A percentile compares a stretch with the other conserved stretches of the same genome.
Conservation (phyloP, 108 stramenopile genomes). For the Parietichytrium sp. region DNA sequence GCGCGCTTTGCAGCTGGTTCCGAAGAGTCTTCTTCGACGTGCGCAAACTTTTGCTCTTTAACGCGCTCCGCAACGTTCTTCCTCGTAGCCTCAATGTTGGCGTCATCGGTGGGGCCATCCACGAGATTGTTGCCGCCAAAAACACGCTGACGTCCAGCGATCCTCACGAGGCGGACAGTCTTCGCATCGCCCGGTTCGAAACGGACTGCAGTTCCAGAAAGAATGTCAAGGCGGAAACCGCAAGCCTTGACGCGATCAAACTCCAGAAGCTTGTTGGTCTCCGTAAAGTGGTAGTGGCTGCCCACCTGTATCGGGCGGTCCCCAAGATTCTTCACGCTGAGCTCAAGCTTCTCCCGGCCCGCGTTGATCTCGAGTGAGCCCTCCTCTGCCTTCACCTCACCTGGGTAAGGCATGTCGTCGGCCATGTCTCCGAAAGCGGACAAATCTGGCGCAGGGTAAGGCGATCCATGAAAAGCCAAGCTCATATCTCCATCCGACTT, state of each 20-base stretch:
- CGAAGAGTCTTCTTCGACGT: conserved; percentile 35
- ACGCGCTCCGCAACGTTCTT: conserved; percentile 57
- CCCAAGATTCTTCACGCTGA: conserved; percentile 87
- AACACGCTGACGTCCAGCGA: conserved; percentile 72
- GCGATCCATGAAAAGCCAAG: conserved; percentile 82
- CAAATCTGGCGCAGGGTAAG: conserved; percentile 76
- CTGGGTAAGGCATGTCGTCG: conserved; percentile 42
- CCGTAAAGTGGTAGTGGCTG: conserved; percentile 73
- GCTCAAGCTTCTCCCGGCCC: conserved; percentile 64
- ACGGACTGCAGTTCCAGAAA: conserved; percentile 84
- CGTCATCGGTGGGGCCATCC: conserved; percentile 54
- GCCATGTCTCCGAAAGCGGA: conserved; percentile 55
- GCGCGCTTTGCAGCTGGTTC: not conserved
- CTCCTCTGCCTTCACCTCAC: conserved; percentile 60
- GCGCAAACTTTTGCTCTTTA: conserved; percentile 48
- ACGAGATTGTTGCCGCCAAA: conserved; percentile 65
- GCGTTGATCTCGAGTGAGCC: conserved; percentile 66
- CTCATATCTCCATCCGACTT: conserved; percentile 69
- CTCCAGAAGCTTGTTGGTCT: conserved; percentile 81
- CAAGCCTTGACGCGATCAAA: conserved; percentile 83
- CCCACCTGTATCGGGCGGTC: conserved; percentile 95
- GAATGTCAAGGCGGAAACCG: conserved; percentile 85
- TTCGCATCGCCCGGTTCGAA: conserved; percentile 96
- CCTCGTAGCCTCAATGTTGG: conserved; percentile 58
- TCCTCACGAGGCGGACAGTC: conserved; percentile 79